Percentiles rank a stretch among this genome's conserved stretches.
phyloP scores from a whole-genome alignment of 2,329 filamentous ascomycete genomes.

The Botrytis fabae region DNA sequence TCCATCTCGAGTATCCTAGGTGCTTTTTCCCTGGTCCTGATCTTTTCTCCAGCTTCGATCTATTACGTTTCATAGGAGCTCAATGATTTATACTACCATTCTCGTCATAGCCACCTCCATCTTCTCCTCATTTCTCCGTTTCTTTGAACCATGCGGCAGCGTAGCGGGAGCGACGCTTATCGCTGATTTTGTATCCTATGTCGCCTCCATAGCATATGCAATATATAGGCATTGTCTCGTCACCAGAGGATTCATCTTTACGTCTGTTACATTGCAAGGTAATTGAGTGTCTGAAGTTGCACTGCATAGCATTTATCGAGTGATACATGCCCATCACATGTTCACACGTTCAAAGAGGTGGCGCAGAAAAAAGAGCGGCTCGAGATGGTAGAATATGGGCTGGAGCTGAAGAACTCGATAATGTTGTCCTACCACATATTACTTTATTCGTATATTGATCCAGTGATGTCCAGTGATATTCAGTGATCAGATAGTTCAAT shows the following conservation, averaged over 20 bases:
- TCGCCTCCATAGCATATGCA: constrained; percentile 47
- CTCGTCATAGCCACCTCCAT: constrained; percentile 47
- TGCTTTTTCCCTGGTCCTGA: constrained; percentile 54
- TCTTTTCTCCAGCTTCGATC: constrained; percentile 43
- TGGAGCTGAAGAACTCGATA: not conserved
- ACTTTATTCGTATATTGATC: not conserved
- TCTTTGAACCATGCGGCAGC: constrained; percentile 39
- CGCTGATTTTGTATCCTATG: constrained; percentile 47
- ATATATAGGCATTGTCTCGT: constrained; percentile 48
- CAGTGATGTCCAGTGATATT: not conserved
- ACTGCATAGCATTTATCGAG: not conserved
- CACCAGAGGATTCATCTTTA: constrained; percentile 42
- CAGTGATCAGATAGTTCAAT: not conserved
- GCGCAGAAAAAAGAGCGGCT: not conserved
- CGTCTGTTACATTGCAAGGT: not conserved
- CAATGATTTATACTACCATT: constrained; percentile 49
- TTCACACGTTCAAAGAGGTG: not conserved
- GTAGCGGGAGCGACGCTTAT: constrained; percentile 46
- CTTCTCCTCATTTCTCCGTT: constrained; percentile 42
- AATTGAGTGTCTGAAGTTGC: not conserved
- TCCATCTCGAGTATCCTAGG: constrained; percentile 56
- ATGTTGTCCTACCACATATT: not conserved
- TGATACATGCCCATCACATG: not conserved
- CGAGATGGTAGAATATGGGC: not conserved
- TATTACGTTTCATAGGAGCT: constrained; percentile 49